Base-by-base conservation (phyloP, 202 grass and related monocot genomes). In the Eragrostis tef region DNA sequence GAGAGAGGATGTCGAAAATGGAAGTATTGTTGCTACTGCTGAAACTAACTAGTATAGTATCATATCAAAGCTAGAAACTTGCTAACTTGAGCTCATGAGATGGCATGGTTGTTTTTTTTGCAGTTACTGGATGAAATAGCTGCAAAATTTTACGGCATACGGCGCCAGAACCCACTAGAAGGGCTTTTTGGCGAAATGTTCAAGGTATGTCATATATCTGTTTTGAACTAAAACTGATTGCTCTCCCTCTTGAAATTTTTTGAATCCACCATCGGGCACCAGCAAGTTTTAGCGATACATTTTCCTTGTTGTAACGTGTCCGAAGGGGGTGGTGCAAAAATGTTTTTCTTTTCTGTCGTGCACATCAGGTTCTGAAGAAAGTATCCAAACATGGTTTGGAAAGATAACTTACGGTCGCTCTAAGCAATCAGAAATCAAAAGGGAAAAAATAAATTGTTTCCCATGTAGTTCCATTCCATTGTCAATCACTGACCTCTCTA, bases 61-160 rank as follows among this genome's bases (percentile, higher is more conserved):
- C 31, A 24, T 73, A 41, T 83, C 47, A 22, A 45, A 85, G 26
- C 19, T n/a, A 51, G 16, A 24, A 49, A 62, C 16, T 16, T 52
- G 14, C 44, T 49, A 78, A 43, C 43, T 14, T 63, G 41, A 22
- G 20, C 27, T 91, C 58, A 78, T 46, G 39, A 79, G 69, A 61
- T 69, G 17, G 34, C 48, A 64, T 83, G 59, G n/a, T 72, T 80
- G 16, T 25, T 50, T 65, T 78, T 78, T 78, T 82, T 89, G 73
- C 83, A 98, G 96, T 88, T 88, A 68, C 82, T 98, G 83, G 96
- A 98, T 81, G 96, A 93, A 90, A 91, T 98, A 75, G 96, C 92
- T 17, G 87, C 86, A 74, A 90, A 65, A 59, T 98, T 98, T 78
- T 98, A 98, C 74, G 90, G 88, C 46, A 85, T 91, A 63, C 81